Conservation (phyloP, 164 flowering plant species). For the Liquidambar formosana region DNA sequence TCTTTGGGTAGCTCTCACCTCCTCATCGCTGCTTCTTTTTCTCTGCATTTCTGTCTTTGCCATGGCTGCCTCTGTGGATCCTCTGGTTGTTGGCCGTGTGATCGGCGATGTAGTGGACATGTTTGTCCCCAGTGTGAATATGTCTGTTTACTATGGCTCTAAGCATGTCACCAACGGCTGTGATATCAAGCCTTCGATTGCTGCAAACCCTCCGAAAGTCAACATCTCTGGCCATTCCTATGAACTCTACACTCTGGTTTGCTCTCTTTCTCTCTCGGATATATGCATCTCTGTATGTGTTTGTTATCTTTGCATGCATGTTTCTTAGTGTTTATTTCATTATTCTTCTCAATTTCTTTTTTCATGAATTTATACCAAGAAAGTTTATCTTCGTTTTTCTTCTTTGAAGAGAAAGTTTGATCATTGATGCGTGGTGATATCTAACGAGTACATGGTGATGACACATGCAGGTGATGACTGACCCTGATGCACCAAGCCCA, state of each 20-base stretch:
- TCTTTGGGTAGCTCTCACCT: too few relatives aligned
- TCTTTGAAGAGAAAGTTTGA: too few relatives aligned
- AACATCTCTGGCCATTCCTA: constrained; percentile 45
- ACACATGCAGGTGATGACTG: constrained; percentile 66
- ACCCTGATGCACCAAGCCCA: constrained; percentile 92
- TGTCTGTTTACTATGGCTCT: constrained; percentile 53
- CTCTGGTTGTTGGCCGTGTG: constrained; percentile 63
- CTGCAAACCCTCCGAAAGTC: constrained; percentile 50
- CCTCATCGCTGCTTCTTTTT: too few relatives aligned
- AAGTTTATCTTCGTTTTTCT: not conserved
- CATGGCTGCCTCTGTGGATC: constrained; percentile 56
- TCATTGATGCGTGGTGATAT: not conserved
- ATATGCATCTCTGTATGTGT: too few relatives aligned
- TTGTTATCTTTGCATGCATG: too few relatives aligned
- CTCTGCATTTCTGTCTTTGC: not conserved
- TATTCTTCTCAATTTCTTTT: too few relatives aligned
- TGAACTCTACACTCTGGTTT: constrained; percentile 59
- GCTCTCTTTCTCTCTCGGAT: constrained; percentile 1
- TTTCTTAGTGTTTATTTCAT: too few relatives aligned
- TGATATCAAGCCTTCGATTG: constrained; percentile 62
- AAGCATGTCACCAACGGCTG: constrained; percentile 79
- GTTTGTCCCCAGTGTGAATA: constrained; percentile 58
- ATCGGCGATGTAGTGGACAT: constrained; percentile 83
- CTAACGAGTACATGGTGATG: too few relatives aligned
- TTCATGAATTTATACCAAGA: too few relatives aligned